phyloP scores from a whole-genome alignment of 257 asterid genomes.

The Echites panduratus region DNA sequence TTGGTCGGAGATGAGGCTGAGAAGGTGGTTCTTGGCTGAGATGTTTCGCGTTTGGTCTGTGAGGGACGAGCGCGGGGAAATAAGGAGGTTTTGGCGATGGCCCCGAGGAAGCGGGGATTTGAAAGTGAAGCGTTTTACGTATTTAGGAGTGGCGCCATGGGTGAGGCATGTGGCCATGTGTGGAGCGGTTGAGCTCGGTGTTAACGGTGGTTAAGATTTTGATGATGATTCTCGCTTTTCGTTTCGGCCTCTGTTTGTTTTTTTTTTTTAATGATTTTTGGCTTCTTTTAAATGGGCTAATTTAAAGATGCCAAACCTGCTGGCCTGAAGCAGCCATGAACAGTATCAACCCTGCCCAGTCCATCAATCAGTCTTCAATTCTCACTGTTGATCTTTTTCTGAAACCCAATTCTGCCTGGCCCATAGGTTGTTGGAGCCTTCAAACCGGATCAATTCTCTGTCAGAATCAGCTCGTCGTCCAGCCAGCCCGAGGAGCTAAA shows the following conservation, averaged over 20 bases:
- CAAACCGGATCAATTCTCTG: too few species aligned
- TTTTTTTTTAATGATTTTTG: not conserved
- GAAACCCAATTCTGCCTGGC: too few species aligned
- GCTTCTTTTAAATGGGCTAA: not conserved
- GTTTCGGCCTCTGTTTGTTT: not conserved
- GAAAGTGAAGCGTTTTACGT: not conserved
- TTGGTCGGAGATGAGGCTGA: slow-evolving; percentile 69
- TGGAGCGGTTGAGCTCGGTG: not conserved
- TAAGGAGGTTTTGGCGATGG: slow-evolving; percentile 10
- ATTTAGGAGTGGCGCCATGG: slow-evolving; percentile 50
- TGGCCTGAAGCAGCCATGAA: too few species aligned
- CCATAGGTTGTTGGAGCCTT: too few species aligned
- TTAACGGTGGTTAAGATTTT: slow-evolving; percentile 6
- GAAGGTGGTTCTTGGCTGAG: slow-evolving; percentile 69
- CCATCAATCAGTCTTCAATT: too few species aligned
- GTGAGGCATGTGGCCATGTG: slow-evolving; percentile 46
- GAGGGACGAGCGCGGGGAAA: slow-evolving; percentile 50
- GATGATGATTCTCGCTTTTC: not conserved
- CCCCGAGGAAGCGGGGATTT: slow-evolving; percentile 1
- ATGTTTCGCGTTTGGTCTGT: slow-evolving; percentile 42
- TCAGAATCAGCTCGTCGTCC: too few species aligned
- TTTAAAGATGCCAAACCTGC: too few species aligned
- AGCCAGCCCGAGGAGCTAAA: too few species aligned
- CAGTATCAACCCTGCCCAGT: too few species aligned
- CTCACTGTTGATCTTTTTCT: too few species aligned